Conservation (phyloP, 2,329 filamentous ascomycete species). For the Curvularia eragrostidis region DNA sequence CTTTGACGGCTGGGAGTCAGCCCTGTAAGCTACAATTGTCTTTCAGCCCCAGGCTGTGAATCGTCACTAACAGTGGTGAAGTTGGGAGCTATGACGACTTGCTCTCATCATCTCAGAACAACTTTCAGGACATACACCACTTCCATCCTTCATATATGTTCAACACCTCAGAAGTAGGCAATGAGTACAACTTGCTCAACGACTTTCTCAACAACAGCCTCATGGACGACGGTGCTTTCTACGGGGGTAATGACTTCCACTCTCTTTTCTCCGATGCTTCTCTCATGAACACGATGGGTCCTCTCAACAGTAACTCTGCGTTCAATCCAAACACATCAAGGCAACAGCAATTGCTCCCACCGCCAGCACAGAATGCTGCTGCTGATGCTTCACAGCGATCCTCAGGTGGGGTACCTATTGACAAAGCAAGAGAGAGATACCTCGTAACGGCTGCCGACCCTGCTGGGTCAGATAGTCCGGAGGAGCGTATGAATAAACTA, state of each 20-base stretch:
- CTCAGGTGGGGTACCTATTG: slow-evolving; percentile 66
- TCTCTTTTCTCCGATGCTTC: slow-evolving; percentile 68
- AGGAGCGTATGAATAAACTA: slow-evolving; percentile 93
- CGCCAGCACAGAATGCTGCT: slow-evolving; percentile 53
- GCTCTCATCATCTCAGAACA: slow-evolving; percentile 74
- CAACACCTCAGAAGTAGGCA: slow-evolving; percentile 88
- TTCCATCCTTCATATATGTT: slow-evolving; percentile 97
- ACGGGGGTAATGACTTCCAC: slow-evolving; percentile 52
- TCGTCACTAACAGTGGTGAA: slow-evolving; percentile 52
- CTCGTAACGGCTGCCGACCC: slow-evolving; percentile 97
- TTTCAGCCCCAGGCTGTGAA: slow-evolving; percentile 27
- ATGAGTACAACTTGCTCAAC: slow-evolving; percentile 95
- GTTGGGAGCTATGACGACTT: slow-evolving; percentile 86
- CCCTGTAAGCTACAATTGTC: slow-evolving; percentile 70
- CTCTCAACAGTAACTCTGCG: slow-evolving; percentile 42
- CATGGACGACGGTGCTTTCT: slow-evolving; percentile 69
- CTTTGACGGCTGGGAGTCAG: slow-evolving; percentile 69
- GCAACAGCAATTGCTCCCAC: slow-evolving; percentile 52
- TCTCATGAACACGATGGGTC: slow-evolving; percentile 54
- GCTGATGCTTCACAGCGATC: slow-evolving; percentile 67
- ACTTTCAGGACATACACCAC: slow-evolving; percentile 92
- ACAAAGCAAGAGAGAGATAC: slow-evolving; percentile 82
- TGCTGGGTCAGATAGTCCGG: slow-evolving; percentile 80
- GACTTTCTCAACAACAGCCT: slow-evolving; percentile 94
- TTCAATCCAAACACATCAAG: slow-evolving; percentile 55